A percentile compares a stretch with the other conserved stretches of the same genome.
Evolutionary conservation across 2,329 filamentous ascomycete species (phyloP).

Genomic region (Drechslerella stenobrocha): DNA sequence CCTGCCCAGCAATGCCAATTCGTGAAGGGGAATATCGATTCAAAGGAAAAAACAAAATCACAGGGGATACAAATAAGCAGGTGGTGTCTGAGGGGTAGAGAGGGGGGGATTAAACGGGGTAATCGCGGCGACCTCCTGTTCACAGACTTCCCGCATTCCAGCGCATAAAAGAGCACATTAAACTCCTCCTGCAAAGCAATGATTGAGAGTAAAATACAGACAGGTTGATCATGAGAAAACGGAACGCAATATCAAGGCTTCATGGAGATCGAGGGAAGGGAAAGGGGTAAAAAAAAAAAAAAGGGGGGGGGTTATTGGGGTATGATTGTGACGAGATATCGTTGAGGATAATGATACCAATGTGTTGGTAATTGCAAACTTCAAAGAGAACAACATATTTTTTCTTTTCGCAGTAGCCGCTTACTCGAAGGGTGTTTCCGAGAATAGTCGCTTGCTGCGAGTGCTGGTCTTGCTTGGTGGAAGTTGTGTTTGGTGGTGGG

Average conservation of each 20-base stretch:
- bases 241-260: constrained; percentile 1
- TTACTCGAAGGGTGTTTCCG: constrained; percentile 42
- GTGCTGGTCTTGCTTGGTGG: constrained; percentile 31
- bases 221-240: not conserved
- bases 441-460: constrained; percentile 46
- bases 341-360: no score
- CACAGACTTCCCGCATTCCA: constrained; percentile 8
- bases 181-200: constrained; percentile 46
- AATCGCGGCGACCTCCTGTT: not conserved
- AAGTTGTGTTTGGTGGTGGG: constrained; percentile 42
- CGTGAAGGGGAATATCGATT: not conserved
- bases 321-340: not conserved
- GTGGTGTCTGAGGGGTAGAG: not conserved
- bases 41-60: constrained; percentile 13
- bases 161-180: constrained; percentile 8
- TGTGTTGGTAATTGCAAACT: not conserved
- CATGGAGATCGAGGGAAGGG: not conserved
- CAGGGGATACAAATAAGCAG: constrained; percentile 4
- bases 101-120: not conserved
- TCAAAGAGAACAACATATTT: not conserved
- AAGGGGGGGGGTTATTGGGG: not conserved
- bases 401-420: not conserved
- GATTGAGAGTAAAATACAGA: constrained; percentile 31
- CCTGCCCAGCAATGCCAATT: constrained; percentile 33
- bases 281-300: constrained; percentile 8